A percentile compares a stretch with the other conserved stretches of the same genome.
These are phyloP conservation scores for Primulina eburnea DNA, from an alignment of 257 asterid genomes.

Conservation along the genomic window DNA sequence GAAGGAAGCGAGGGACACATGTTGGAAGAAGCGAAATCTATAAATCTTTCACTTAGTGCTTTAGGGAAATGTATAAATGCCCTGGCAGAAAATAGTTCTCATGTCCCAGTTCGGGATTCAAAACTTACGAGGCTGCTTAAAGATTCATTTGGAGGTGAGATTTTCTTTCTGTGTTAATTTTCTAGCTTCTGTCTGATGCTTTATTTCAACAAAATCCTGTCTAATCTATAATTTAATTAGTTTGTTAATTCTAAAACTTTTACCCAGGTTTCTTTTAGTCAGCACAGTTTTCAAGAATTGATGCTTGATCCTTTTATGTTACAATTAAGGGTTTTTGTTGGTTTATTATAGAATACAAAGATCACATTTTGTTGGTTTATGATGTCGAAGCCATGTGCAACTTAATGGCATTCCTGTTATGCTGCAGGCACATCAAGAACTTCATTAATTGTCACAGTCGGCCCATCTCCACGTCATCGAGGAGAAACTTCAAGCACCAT, in stretches of 20 bases:
- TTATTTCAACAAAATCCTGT: too few relatives aligned
- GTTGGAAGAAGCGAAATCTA: constrained; percentile 98
- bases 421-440: constrained; percentile 94
- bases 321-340: background rate
- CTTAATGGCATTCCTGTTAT: constrained; percentile 29
- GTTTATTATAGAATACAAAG: background rate
- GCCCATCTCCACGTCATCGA: constrained; percentile 99
- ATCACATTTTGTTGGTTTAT: constrained; percentile 7
- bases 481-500: constrained; percentile 96
- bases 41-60: constrained; percentile 96
- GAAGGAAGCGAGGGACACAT: constrained; percentile 99
- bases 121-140: constrained; percentile 93
- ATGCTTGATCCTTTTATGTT: background rate
- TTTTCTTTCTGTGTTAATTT: constrained; percentile 21
- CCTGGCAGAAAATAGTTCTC: constrained; percentile 96
- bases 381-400: constrained; percentile 16
- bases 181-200: background rate
- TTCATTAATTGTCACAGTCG: constrained; percentile 83
- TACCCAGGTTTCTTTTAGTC: background rate
- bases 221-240: background rate
- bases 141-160: constrained; percentile 99
- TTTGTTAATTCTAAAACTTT: background rate
- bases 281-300: background rate
- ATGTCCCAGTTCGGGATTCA: constrained; percentile 97
- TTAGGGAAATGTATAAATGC: constrained; percentile 99